A percentile compares a stretch with the other conserved stretches of the same genome.
Conservation (phyloP, 179 eudicot genomes). For the Gypsophila paniculata region DNA sequence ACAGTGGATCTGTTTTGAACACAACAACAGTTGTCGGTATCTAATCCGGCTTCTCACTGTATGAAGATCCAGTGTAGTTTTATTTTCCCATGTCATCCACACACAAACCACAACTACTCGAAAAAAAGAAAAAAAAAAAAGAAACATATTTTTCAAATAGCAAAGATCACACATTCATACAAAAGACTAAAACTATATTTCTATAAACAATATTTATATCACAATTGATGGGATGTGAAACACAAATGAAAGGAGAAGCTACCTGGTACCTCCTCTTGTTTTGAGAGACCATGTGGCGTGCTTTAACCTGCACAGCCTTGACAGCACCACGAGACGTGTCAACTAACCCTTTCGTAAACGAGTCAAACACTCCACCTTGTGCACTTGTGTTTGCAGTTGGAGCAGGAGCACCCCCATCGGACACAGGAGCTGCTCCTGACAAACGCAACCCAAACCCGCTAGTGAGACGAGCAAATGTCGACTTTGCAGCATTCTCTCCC, state of each 20-base stretch:
- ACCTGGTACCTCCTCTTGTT: constrained; percentile 98
- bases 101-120: not conserved
- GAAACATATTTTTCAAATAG: not conserved
- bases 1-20: not conserved
- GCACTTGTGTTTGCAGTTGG: constrained; percentile 31
- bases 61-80: not conserved
- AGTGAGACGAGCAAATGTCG: constrained; percentile 60
- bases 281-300: constrained; percentile 89
- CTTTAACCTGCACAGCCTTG: constrained; percentile 89
- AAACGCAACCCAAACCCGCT: constrained; percentile 57
- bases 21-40: not conserved
- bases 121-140: too few species aligned
- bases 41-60: not conserved
- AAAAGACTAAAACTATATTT: not conserved
- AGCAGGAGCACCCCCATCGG: constrained; percentile 37
- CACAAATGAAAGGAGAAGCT: constrained; percentile 18
- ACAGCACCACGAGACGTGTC: constrained; percentile 82
- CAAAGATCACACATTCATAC: not conserved
- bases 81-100: not conserved
- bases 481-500: constrained; percentile 45
- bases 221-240: not conserved
- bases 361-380: constrained; percentile 57
- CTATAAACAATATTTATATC: not conserved
- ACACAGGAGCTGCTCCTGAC: constrained; percentile 40
- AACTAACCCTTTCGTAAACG: constrained; percentile 73